These are phyloP conservation scores for Prorocentrum cordatum DNA, from an alignment of 169 alveolate genomes.

Conservation along the genomic window DNA sequence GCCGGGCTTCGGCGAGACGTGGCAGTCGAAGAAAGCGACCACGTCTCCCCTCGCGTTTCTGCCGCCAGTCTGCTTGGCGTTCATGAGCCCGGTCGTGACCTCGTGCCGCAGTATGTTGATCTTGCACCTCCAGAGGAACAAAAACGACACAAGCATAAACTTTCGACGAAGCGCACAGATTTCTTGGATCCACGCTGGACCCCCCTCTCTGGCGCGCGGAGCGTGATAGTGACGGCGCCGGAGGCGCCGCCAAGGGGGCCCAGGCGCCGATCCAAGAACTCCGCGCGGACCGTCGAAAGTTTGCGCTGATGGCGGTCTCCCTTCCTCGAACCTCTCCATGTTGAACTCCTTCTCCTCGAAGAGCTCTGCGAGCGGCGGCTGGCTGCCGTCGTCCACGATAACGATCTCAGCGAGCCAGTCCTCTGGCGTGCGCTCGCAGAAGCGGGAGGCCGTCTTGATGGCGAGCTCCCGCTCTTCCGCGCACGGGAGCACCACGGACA, in stretches of 20 bases:
- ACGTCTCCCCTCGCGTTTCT: constrained; percentile 70
- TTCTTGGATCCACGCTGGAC: too few species aligned
- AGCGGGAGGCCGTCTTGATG: constrained; percentile 28
- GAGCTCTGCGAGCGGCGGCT: constrained; percentile 28
- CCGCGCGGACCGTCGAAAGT: too few species aligned
- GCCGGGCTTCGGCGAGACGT: constrained; percentile 74
- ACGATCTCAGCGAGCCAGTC: constrained; percentile 37
- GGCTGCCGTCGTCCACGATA: constrained; percentile 69
- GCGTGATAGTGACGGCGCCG: too few species aligned
- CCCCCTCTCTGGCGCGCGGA: too few species aligned
- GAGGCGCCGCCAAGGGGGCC: too few species aligned
- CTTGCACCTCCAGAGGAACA: neutral
- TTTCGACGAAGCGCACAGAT: too few species aligned
- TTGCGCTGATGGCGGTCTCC: too few species aligned
- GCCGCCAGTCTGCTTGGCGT: constrained; percentile 54
- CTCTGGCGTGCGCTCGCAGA: neutral
- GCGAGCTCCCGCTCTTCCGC: constrained; percentile 70
- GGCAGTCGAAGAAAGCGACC: constrained; percentile 75
- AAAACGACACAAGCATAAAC: too few species aligned
- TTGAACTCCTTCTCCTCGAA: too few species aligned
- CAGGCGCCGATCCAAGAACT: too few species aligned
- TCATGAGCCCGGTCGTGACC: neutral
- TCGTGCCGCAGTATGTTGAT: neutral
- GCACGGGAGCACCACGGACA: constrained; percentile 71
- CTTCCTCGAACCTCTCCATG: too few species aligned